Conservation (phyloP, 1,139 yeast genomes). For the Meyerozyma carpophila region DNA sequence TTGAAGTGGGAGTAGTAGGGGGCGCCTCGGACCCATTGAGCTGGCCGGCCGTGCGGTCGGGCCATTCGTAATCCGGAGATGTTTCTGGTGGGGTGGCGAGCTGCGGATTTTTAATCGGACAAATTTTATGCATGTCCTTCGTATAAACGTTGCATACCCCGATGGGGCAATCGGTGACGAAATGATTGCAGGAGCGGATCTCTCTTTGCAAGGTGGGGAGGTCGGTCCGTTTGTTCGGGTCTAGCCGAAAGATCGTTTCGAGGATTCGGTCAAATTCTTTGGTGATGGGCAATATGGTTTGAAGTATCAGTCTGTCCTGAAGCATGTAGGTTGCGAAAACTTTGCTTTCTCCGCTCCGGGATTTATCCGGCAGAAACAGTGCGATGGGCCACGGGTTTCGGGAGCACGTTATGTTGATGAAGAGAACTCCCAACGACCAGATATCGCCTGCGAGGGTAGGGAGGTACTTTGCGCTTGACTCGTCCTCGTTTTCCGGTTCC, state of each 20-base stretch:
- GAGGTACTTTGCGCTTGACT: conserved; percentile 28
- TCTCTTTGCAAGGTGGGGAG: conserved; percentile 42
- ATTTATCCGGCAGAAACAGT: conserved; percentile 33
- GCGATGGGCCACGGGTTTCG: conserved; percentile 94
- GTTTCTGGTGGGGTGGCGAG: not conserved
- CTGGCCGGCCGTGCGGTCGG: not conserved
- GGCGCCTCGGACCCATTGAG: not conserved
- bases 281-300: conserved; percentile 60
- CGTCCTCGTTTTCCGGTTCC: conserved; percentile 11
- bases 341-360: conserved; percentile 45
- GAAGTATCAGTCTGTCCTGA: conserved; percentile 21
- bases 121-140: not conserved
- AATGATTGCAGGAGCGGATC: conserved; percentile 36
- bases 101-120: not conserved
- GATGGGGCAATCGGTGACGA: conserved; percentile 7
- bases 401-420: conserved; percentile 75
- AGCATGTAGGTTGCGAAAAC: conserved; percentile 46
- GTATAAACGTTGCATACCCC: not conserved
- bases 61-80: not conserved
- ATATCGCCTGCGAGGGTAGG: conserved; percentile 81
- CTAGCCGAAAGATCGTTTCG: conserved; percentile 48
- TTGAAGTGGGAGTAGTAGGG: not conserved
- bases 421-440: conserved; percentile 83
- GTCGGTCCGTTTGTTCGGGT: conserved; percentile 60
- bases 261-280: conserved; percentile 54